Conservation (phyloP, 1,284 basidiomycete genomes). For the Microbotryum silenes-acaulis region DNA sequence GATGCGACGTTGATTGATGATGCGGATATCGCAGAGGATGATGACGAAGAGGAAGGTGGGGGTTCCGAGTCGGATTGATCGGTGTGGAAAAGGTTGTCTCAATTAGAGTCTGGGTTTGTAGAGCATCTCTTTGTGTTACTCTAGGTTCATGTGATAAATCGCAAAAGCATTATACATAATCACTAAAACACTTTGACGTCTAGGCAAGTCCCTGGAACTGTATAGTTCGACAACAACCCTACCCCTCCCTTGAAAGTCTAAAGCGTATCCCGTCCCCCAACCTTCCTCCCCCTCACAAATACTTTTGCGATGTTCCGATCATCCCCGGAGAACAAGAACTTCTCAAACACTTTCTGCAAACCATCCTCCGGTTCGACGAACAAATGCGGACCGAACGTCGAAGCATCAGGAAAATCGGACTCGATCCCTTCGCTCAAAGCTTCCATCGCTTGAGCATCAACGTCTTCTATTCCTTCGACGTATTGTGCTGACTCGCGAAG, state of each 20-base stretch:
- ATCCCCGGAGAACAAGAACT: slow-evolving; percentile 67
- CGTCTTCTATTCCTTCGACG: too few species aligned
- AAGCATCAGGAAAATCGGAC: slow-evolving; percentile 44
- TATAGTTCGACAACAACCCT: too few species aligned
- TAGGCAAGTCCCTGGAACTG: too few species aligned
- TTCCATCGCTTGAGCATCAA: too few species aligned
- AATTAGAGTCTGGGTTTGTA: too few species aligned
- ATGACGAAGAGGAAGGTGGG: slow-evolving; percentile 42
- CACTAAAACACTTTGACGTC: too few species aligned
- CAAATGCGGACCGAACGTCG: slow-evolving; percentile 29
- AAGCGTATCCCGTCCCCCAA: slow-evolving; percentile 54
- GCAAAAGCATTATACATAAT: too few species aligned
- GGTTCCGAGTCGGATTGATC: slow-evolving; percentile 40
- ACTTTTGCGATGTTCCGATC: slow-evolving; percentile 78
- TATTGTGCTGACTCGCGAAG: not conserved
- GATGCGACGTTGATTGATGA: slow-evolving; percentile 41
- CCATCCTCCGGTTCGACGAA: slow-evolving; percentile 29
- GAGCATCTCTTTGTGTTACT: too few species aligned
- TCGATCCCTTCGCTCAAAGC: slow-evolving; percentile 38
- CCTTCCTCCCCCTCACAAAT: slow-evolving; percentile 69
- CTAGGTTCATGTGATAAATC: too few species aligned
- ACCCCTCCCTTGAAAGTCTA: too few species aligned
- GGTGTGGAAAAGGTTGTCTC: too few species aligned
- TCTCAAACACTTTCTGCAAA: slow-evolving; percentile 47
- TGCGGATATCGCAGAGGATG: slow-evolving; percentile 33